These are phyloP conservation scores for Stachybotrys elegans DNA, from an alignment of 2,329 filamentous ascomycete species.

Conservation along the genomic window DNA sequence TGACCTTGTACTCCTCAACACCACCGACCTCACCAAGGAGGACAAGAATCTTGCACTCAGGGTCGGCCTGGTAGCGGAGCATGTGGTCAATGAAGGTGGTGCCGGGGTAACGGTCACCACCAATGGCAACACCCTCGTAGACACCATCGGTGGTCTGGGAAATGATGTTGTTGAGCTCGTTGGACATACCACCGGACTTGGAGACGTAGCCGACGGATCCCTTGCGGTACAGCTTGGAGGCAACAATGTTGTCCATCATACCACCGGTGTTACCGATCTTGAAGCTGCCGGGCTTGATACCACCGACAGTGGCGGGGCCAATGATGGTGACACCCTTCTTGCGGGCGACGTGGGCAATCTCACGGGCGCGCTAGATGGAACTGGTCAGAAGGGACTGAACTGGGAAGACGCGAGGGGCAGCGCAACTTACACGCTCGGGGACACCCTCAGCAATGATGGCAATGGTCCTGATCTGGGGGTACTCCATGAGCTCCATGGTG, in stretches of 20 bases:
- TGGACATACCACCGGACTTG: conserved; percentile 99
- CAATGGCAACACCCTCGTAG: conserved; percentile 98
- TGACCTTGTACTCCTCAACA: conserved; percentile 99
- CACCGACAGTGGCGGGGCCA: conserved; percentile 95
- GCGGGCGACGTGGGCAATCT: conserved; percentile 93
- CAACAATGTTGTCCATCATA: conserved; percentile 99
- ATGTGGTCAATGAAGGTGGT: conserved; percentile 99
- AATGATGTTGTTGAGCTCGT: conserved; percentile 99
- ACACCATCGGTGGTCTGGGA: conserved; percentile 95
- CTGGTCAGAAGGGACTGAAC: too few species aligned
- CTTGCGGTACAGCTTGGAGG: conserved; percentile 99
- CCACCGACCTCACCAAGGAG: conserved; percentile 97
- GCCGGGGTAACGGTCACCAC: conserved; percentile 96
- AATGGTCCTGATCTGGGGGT: conserved; percentile 95
- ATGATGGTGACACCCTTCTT: conserved; percentile 99
- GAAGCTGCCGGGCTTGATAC: conserved; percentile 98
- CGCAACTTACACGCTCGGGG: conserved; percentile 76
- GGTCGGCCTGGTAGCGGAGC: conserved; percentile 92
- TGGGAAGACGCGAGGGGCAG: too few species aligned
- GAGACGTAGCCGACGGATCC: conserved; percentile 98
- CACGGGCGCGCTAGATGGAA: conserved; percentile 85
- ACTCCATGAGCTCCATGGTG: conserved; percentile 97
- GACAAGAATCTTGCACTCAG: conserved; percentile 94
- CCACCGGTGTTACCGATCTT: conserved; percentile 99
- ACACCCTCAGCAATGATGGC: conserved; percentile 99